Conservation (phyloP, 1,284 basidiomycete genomes). For the Puccinia triticina region DNA sequence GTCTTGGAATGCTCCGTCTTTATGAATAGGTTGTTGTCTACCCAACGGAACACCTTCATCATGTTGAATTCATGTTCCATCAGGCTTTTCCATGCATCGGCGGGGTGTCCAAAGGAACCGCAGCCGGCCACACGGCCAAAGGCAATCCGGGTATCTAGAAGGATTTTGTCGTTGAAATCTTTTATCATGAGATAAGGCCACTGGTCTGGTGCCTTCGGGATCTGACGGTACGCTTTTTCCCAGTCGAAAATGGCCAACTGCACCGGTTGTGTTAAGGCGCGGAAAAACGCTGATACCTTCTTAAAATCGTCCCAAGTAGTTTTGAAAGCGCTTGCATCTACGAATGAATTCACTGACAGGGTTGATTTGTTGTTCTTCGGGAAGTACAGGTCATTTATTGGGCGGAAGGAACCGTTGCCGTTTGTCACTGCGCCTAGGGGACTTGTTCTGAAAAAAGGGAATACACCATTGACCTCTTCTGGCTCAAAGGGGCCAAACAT, state of each 20-base stretch:
- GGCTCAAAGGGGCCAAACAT: neutral
- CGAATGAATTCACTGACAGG: neutral
- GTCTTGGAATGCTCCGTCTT: neutral
- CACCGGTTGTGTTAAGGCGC: neutral
- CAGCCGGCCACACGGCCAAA: constrained; percentile 12
- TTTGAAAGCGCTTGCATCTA: neutral
- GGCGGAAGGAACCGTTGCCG: neutral
- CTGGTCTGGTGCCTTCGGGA: constrained; percentile 1
- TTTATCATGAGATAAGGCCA: neutral
- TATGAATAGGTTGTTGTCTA: constrained; percentile 19
- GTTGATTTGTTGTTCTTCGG: neutral
- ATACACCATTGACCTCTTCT: neutral
- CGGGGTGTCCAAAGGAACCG: constrained; percentile 2
- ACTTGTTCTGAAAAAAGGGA: neutral
- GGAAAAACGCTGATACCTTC: neutral
- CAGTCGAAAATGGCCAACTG: neutral
- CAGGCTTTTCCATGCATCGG: constrained; percentile 11
- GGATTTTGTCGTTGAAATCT: neutral
- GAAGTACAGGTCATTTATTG: constrained; percentile 24
- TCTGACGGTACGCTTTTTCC: constrained; percentile 16
- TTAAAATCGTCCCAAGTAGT: constrained; percentile 25
- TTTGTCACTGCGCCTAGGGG: neutral
- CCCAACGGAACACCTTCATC: neutral
- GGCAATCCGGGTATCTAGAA: constrained; percentile 2
- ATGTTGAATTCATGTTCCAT: neutral